Evolutionary conservation across 2,329 filamentous ascomycete species (phyloP).

Genomic region (Neofusicoccum kwambonambiense): DNA sequence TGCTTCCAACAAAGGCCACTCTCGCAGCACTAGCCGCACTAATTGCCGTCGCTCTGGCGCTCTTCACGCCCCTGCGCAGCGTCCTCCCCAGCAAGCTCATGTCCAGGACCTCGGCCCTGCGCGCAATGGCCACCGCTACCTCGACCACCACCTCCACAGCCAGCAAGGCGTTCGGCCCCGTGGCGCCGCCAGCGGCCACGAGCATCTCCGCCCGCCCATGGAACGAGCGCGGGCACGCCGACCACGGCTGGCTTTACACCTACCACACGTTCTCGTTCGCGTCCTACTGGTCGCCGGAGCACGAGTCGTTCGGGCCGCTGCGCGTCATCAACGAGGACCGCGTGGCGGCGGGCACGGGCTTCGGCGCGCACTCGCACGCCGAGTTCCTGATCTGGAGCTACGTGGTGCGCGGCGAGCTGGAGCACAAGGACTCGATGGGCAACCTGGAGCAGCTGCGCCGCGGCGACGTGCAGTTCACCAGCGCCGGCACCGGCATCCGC

Average conservation of each 20-base stretch:
- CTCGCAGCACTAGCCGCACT: slow-evolving; percentile 31
- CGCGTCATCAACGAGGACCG: slow-evolving; percentile 89
- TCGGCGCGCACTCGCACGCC: slow-evolving; percentile 80
- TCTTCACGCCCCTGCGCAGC: slow-evolving; percentile 41
- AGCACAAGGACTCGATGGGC: slow-evolving; percentile 83
- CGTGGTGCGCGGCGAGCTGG: slow-evolving; percentile 80
- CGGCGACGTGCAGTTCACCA: slow-evolving; percentile 87
- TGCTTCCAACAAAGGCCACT: neutral
- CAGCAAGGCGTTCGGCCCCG: slow-evolving; percentile 14
- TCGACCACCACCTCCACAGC: slow-evolving; percentile 20
- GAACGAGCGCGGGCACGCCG: slow-evolving; percentile 67
- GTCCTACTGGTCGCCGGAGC: slow-evolving; percentile 64
- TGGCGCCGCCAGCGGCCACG: slow-evolving; percentile 27
- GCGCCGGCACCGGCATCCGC: slow-evolving; percentile 75
- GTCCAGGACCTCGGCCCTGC: slow-evolving; percentile 28
- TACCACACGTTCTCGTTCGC: slow-evolving; percentile 88
- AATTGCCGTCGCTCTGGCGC: slow-evolving; percentile 47
- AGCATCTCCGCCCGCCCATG: slow-evolving; percentile 76
- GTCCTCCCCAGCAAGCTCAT: slow-evolving; percentile 33
- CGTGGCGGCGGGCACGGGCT: slow-evolving; percentile 70
- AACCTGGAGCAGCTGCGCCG: slow-evolving; percentile 67
- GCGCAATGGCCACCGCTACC: slow-evolving; percentile 42
- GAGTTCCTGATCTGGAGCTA: slow-evolving; percentile 91
- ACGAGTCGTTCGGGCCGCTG: slow-evolving; percentile 70
- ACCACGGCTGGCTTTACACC: slow-evolving; percentile 85